Evolutionary conservation across 2,329 filamentous ascomycete genomes (phyloP).

Genomic region (Sporothrix mexicana): DNA sequence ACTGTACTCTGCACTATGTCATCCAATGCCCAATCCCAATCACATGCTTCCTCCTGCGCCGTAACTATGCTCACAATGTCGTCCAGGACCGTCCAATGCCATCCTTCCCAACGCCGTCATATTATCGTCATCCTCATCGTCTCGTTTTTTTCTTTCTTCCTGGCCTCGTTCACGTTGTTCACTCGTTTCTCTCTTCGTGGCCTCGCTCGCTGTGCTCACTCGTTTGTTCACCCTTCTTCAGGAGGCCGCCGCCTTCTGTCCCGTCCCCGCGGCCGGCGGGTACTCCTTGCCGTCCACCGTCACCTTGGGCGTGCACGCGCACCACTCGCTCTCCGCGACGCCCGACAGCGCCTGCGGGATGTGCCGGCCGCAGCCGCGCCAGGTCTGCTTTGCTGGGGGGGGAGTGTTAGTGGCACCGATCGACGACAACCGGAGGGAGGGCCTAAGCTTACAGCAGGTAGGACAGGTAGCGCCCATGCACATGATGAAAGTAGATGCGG

Average conservation of each 20-base stretch:
- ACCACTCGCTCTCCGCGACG: conserved; percentile 55
- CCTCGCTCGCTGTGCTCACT: conserved; percentile 32
- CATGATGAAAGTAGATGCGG: conserved; percentile 43
- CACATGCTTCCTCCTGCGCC: not conserved
- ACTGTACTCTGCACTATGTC: not conserved
- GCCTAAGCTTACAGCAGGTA: conserved; percentile 49
- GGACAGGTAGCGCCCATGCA: conserved; percentile 51
- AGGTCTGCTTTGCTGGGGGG: conserved; percentile 53
- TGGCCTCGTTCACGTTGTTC: not conserved
- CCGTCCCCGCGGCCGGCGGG: conserved; percentile 51
- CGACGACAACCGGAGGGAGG: not conserved
- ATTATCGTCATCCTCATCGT: not conserved
- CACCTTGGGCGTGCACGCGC: conserved; percentile 54
- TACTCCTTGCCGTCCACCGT: conserved; percentile 54
- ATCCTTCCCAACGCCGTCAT: not conserved
- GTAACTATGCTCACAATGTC: not conserved
- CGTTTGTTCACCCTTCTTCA: too few relatives aligned
- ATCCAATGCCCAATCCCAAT: not conserved
- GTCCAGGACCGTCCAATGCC: not conserved
- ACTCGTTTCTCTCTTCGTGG: not conserved
- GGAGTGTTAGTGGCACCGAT: not conserved
- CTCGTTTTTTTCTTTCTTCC: too few relatives aligned
- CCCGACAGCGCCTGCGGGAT: conserved; percentile 52
- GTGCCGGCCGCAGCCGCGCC: conserved; percentile 58
- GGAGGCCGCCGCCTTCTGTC: too few relatives aligned